Evolutionary conservation across 768 basidiomycete genomes (phyloP), one percentile per base, ranked within the genome.

Genomic region (Mycena filopes): DNA sequence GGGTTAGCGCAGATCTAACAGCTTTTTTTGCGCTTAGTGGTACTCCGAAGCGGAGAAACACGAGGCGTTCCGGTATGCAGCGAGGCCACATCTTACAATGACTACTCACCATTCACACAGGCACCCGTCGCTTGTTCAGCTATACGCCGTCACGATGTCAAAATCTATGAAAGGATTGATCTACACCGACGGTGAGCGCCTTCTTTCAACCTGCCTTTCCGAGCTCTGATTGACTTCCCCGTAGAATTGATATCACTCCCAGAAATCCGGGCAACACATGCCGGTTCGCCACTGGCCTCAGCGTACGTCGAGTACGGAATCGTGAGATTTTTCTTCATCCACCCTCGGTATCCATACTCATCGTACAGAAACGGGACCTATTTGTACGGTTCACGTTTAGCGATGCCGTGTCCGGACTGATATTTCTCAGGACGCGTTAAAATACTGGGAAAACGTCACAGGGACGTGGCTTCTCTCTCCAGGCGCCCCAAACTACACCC

Each of bases 111-210:
- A 36, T 36, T 36, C 36, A 15, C 15, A 6, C 13, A 56, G 43
- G 8, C 55, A 56, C 31, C 55, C 55, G 21, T 56, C 43, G 33
- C 55, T 56, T 13, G 55, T 56, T 56, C 55, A 56, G n/a, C 28
- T 56, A 4, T 46, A 56, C 45, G 55, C 29, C 28, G 55, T 56
- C 13, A 36, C 40, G 2, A 23, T 56, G 21, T 33, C 31, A 15
- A 42, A 6, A 10, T 13, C 43, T 12, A 43, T 43, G n/a, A 45
- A 43, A 2, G 55, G 28, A 15, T 43, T 56, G 31, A 46, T 56
- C 13, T 56, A 56, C 16, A 31, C 29, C 7, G 55, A 56, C 11
- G 31, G 55, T 23, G 26, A 31, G 55, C 25, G 7, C 16, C 16
- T 25, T 21, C n/a, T 28, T 29, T 26, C 15, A 16, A 40, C 23